Conservation (phyloP, 2,329 filamentous ascomycete genomes). For the Venturia carpophila region DNA sequence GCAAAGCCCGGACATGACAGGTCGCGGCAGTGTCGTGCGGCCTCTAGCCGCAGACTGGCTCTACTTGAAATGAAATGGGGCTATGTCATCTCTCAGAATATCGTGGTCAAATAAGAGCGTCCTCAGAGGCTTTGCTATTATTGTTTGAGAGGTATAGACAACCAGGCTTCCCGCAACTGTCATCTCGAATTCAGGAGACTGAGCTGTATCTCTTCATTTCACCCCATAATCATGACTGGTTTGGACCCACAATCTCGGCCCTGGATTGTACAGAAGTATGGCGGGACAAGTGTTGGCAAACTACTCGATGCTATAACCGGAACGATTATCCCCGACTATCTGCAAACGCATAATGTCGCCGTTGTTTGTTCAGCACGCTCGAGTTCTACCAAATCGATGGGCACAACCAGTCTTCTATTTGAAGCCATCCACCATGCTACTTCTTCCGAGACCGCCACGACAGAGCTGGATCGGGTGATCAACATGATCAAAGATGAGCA, state of each 20-base stretch:
- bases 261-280: conserved; percentile 93
- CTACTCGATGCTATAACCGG: conserved; percentile 11
- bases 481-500: conserved; percentile 78
- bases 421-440: conserved; percentile 38
- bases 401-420: conserved; percentile 58
- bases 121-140: too few species aligned
- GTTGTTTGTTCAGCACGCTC: conserved; percentile 94
- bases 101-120: too few species aligned
- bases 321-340: neutral
- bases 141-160: too few species aligned
- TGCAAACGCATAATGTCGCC: conserved; percentile 46
- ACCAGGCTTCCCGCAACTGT: too few species aligned
- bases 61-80: too few species aligned
- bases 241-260: neutral
- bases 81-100: too few species aligned
- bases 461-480: conserved; percentile 48
- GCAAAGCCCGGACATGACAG: too few species aligned
- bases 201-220: too few species aligned
- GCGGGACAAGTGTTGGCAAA: conserved; percentile 78
- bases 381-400: conserved; percentile 87
- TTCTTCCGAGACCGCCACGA: neutral
- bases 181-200: too few species aligned
- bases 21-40: too few species aligned
- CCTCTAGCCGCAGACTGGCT: too few species aligned
- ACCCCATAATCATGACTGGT: neutral